Evolutionary conservation across 495 filamentous ascomycete species (phyloP).

Genomic region (Penicillium silybi): DNA sequence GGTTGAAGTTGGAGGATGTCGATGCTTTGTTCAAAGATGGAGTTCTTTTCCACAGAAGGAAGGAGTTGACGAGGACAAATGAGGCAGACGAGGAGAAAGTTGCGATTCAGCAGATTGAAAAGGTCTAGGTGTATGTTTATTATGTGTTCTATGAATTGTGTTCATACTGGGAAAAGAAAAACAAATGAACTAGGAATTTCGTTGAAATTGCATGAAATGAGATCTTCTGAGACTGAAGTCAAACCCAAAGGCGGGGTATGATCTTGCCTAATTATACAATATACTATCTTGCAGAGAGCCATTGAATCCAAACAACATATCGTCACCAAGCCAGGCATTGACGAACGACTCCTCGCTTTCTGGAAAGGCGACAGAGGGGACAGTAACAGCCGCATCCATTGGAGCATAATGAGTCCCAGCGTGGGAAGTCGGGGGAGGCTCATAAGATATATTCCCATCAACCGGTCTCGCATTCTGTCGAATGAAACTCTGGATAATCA

Average conservation of each 20-base stretch:
- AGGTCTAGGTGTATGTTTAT: slow-evolving; percentile 1
- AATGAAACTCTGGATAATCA: slow-evolving; percentile 35
- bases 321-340: slow-evolving; percentile 9
- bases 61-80: background rate
- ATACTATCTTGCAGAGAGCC: slow-evolving; percentile 21
- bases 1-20: slow-evolving; percentile 12
- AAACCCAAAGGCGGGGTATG: too few species aligned
- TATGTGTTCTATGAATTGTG: too few species aligned
- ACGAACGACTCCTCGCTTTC: background rate
- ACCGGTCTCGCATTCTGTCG: slow-evolving; percentile 8
- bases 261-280: slow-evolving; percentile 5
- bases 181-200: too few species aligned
- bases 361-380: background rate
- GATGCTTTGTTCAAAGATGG: slow-evolving; percentile 8
- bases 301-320: slow-evolving; percentile 29
- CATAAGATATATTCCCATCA: slow-evolving; percentile 1
- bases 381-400: background rate
- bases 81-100: slow-evolving; percentile 1
- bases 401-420: background rate
- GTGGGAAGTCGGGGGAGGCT: background rate
- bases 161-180: too few species aligned
- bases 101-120: slow-evolving; percentile 9
- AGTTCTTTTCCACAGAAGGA: background rate
- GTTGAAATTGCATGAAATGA: too few species aligned
- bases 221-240: too few species aligned